These are phyloP conservation scores for Coelastrella sp. DNA, from an alignment of 139 green algal species.

Conservation along the genomic window DNA sequence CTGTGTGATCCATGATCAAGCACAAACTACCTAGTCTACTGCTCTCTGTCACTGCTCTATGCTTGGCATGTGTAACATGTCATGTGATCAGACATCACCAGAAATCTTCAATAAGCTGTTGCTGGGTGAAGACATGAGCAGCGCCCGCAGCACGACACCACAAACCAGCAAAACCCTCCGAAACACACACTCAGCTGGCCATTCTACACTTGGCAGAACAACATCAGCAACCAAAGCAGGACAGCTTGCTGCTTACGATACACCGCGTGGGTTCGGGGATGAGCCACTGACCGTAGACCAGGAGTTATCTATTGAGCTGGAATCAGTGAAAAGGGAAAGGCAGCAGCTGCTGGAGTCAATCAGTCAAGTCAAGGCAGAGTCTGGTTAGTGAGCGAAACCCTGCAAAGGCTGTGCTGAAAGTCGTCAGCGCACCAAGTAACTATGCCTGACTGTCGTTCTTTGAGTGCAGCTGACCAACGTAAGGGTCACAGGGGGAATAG, in stretches of 20 bases:
- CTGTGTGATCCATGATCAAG: too few relatives aligned
- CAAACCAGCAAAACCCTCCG: background rate
- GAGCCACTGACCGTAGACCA: slow-evolving; percentile 86
- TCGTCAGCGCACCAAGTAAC: too few relatives aligned
- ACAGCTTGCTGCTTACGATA: slow-evolving; percentile 49
- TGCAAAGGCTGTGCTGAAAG: background rate
- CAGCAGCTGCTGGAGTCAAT: slow-evolving; percentile 80
- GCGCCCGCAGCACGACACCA: slow-evolving; percentile 33
- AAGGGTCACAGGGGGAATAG: too few relatives aligned
- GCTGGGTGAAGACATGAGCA: slow-evolving; percentile 64
- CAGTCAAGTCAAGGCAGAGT: slow-evolving; percentile 64
- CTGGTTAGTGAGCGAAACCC: slow-evolving; percentile 48
- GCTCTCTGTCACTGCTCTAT: background rate
- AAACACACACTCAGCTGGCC: background rate
- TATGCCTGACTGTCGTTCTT: too few relatives aligned
- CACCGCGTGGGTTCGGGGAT: slow-evolving; percentile 57
- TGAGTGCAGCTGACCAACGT: too few relatives aligned
- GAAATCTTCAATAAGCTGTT: slow-evolving; percentile 70
- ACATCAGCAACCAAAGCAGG: background rate
- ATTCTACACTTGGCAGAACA: slow-evolving; percentile 17
- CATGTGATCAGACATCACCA: slow-evolving; percentile 64
- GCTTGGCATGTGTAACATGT: background rate
- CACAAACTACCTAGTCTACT: too few relatives aligned
- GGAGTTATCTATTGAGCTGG: slow-evolving; percentile 77
- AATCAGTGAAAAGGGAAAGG: slow-evolving; percentile 86